Evolutionary conservation across 345 rosid genomes (phyloP).

Genomic region (Brassica rapa): DNA sequence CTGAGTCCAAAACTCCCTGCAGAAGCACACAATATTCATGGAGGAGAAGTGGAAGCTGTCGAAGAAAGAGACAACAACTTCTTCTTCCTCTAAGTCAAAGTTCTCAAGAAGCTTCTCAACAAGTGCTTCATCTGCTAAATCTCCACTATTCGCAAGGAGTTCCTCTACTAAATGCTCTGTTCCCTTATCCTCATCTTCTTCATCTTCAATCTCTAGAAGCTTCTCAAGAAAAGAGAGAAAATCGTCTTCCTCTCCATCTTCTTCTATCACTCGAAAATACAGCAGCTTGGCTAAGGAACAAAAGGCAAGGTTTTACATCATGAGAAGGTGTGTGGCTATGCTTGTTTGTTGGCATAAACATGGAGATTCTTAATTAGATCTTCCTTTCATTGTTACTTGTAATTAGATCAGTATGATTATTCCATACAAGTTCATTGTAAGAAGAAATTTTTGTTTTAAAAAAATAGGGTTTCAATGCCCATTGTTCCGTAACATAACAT

Average conservation of each 20-base stretch:
- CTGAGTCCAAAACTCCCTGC: conserved; percentile 16
- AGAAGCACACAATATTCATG: conserved; percentile 45
- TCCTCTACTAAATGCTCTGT: conserved; percentile 55
- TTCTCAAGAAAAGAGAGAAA: conserved; percentile 53
- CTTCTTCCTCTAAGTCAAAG: conserved; percentile 50
- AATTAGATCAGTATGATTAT: conserved; percentile 39
- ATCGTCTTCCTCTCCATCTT: conserved; percentile 41
- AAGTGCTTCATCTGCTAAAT: conserved; percentile 63
- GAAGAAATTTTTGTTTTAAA: conserved; percentile 37
- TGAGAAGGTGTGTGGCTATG: conserved; percentile 98
- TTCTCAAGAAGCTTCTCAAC: conserved; percentile 73
- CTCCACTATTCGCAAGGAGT: conserved; percentile 55
- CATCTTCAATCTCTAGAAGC: conserved; percentile 57
- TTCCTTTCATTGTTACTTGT: conserved; percentile 20
- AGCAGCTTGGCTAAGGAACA: conserved; percentile 93
- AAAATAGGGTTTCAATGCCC: conserved; percentile 32
- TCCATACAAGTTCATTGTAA: conserved; percentile 46
- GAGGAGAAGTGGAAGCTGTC: conserved; percentile 79
- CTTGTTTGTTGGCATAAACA: conserved; percentile 98
- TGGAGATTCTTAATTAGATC: conserved; percentile 64
- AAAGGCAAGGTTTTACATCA: conserved; percentile 92
- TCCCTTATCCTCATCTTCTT: conserved; percentile 27
- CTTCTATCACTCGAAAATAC: conserved; percentile 67
- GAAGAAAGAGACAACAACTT: conserved; percentile 53
- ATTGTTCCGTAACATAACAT: background rate